Base-by-base conservation (phyloP, 148 eudicot genomes). In the Talinum fruticosum region DNA sequence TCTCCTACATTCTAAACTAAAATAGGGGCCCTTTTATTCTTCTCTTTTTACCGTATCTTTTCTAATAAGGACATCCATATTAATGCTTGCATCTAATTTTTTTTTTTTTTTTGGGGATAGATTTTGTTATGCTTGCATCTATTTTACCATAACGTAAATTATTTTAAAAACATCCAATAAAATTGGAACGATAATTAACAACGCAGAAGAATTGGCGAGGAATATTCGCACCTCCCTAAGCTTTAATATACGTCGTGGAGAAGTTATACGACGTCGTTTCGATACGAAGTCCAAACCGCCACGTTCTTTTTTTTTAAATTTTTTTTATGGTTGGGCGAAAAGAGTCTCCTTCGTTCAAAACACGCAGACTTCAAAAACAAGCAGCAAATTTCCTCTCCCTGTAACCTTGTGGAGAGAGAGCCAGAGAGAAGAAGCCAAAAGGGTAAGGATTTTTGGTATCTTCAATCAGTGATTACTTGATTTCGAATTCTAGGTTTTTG, bases 401-500 rank as follows among this genome's bases (percentile, higher is more conserved):
- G 64, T n/a, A 23, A n/a, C 3, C 10, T 28, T 12, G 66, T 7
- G 0, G 32, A 13, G 34, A 14, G 47, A 35, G 29, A 44, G 8
- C 6, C 19, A 71, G 34, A 44, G 34, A 24, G 16, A 14, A 2
- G 21, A 26, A 24, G 5, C 26, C 3, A 13, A 16, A 14, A 23
- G 26, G 18, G 12, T 8, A 41, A 3, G n/a, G 30, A 72, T 26
- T 8, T 28, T 26, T 33, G 66, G 32, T 62, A 8, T 2, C 32
- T 62, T 62, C 66, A 72, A 72, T 6, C 74, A 51, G 0, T 0
- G 57, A 18, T 51, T 18, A 51, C 2, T 26, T 61, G 4, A 68
- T 51, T 51, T 13, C 51, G 24, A 71, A 12, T 70, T 78, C 70
- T 82, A 82, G 84, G 84, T 77, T 82, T 82, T n/a, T n/a, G n/a